Evolutionary conservation across 352 stramenopile species (phyloP).

Genomic region (Phytophthora pini): DNA sequence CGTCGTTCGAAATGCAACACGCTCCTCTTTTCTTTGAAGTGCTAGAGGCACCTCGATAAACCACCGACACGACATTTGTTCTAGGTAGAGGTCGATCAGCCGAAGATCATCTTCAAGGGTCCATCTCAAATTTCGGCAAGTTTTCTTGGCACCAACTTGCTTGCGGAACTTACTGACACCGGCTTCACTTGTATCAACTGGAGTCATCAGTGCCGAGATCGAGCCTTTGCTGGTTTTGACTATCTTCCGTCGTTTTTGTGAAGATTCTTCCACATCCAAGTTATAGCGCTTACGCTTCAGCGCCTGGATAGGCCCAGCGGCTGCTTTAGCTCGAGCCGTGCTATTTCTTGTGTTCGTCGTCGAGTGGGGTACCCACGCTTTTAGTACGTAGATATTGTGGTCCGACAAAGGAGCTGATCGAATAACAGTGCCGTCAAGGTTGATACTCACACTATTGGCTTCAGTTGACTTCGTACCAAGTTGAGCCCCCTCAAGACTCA

Average conservation of each 20-base stretch:
- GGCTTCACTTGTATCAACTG: slow-evolving; percentile 40
- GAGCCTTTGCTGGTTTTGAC: slow-evolving; percentile 23
- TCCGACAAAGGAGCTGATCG: slow-evolving; percentile 62
- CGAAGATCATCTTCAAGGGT: slow-evolving; percentile 64
- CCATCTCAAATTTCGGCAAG: slow-evolving; percentile 66
- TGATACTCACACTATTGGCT: slow-evolving; percentile 50
- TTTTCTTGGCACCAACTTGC: slow-evolving; percentile 58
- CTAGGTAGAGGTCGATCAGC: slow-evolving; percentile 78
- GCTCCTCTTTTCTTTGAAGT: slow-evolving; percentile 69
- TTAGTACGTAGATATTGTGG: slow-evolving; percentile 72
- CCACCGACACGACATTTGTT: slow-evolving; percentile 76
- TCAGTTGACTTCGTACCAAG: slow-evolving; percentile 48
- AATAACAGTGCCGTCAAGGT: slow-evolving; percentile 64
- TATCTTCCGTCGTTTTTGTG: slow-evolving; percentile 43
- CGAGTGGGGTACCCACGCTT: slow-evolving; percentile 69
- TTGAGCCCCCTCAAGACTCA: slow-evolving; percentile 69
- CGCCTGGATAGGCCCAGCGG: slow-evolving; percentile 46
- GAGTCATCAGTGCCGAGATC: slow-evolving; percentile 31
- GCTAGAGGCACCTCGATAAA: slow-evolving; percentile 81
- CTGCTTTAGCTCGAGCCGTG: slow-evolving; percentile 64
- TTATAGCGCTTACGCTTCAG: slow-evolving; percentile 70
- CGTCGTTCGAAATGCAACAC: slow-evolving; percentile 69
- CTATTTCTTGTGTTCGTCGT: slow-evolving; percentile 48
- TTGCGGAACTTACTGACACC: slow-evolving; percentile 55
- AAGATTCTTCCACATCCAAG: slow-evolving; percentile 11